Base-by-base conservation (phyloP, 2,329 filamentous ascomycete species). In the Xylariaceae sp. region DNA sequence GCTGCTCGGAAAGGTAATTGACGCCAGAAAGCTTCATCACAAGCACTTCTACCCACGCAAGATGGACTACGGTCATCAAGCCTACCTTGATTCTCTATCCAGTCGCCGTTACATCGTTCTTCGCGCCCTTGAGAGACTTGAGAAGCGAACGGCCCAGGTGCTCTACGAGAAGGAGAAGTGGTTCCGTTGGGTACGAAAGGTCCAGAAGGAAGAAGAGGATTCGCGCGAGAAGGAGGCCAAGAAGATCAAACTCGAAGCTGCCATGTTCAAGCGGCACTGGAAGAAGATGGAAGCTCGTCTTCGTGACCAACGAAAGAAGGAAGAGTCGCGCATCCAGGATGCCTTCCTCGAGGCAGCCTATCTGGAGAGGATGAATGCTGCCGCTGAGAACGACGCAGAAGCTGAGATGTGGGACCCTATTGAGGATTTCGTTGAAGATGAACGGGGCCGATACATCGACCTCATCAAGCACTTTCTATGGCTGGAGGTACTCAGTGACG, bases 381-480 rank as follows among this genome's bases (percentile, higher is more conserved):
- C 62, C 4, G 59, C 62, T 15, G 71, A 73, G 51, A 71, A 68
- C 23, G 72, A 73, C 34, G 68, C 70, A 18, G 69, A 73, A 35
- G 72, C 73, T 23, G 74, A 73, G 59, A 70, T 74, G 44, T 81
- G 78, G 77, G 78, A 81, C 69, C 78, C 77, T 5, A 78, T 80
- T 53, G 75, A 79, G 42, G 76, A 80, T 64, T 71, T 78, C 2
- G 62, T 77, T 47, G 74, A 78, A 60, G 75, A 78, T 45, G 76
- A 78, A 53, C 71, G 75, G 10, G 74, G 70, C 18, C 75, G 69
- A 60, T 80, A 77, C 57, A 68, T 79, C 37, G 74, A 77, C 60
- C 69, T 78, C 13, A 77, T 79, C 61, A 75, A 73, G 53, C 74
- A 76, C 56, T 77, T 80, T 60, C 64, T 80, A 45, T 78, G 77